These are phyloP conservation scores for Extremus antarcticus DNA, from an alignment of 495 filamentous ascomycete genomes.

Conservation along the genomic window DNA sequence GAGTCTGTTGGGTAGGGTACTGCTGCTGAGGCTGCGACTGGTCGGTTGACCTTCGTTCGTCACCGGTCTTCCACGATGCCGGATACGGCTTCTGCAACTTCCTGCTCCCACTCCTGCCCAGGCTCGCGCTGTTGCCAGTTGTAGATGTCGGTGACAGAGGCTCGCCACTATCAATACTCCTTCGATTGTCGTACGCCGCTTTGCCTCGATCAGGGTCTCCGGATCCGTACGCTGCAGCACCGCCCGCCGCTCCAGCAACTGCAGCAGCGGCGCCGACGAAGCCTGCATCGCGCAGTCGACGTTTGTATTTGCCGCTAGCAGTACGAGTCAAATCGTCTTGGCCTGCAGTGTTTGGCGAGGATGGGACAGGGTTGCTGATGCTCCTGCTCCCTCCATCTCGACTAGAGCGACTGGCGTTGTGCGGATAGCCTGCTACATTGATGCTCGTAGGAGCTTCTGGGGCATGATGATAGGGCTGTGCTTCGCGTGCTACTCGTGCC, in stretches of 20 bases:
- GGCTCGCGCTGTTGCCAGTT: not conserved
- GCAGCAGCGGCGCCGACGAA: conserved; percentile 18
- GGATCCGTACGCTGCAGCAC: not conserved
- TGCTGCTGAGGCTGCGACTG: not conserved
- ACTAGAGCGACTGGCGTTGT: not conserved
- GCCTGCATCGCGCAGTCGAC: conserved; percentile 18
- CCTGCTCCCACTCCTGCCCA: conserved; percentile 14
- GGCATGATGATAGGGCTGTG: not conserved
- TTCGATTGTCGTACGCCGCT: not conserved
- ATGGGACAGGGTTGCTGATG: not conserved
- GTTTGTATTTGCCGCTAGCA: conserved; percentile 12
- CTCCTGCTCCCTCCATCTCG: not conserved
- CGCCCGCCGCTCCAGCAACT: not conserved
- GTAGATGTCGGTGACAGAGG: not conserved
- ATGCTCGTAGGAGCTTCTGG: not conserved
- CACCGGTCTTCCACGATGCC: not conserved
- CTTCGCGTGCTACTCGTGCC: not conserved
- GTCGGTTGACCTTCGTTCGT: not conserved
- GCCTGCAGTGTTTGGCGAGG: not conserved
- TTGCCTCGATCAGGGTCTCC: not conserved
- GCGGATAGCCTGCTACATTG: not conserved
- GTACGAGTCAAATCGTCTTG: not conserved
- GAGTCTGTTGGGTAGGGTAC: not conserved
- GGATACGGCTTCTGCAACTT: conserved; percentile 10
- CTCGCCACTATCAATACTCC: not conserved